Evolutionary conservation across 306 rosid species (phyloP), one percentile per base, ranked within the genome.

Genomic region (Casuarina cunninghamiana): DNA sequence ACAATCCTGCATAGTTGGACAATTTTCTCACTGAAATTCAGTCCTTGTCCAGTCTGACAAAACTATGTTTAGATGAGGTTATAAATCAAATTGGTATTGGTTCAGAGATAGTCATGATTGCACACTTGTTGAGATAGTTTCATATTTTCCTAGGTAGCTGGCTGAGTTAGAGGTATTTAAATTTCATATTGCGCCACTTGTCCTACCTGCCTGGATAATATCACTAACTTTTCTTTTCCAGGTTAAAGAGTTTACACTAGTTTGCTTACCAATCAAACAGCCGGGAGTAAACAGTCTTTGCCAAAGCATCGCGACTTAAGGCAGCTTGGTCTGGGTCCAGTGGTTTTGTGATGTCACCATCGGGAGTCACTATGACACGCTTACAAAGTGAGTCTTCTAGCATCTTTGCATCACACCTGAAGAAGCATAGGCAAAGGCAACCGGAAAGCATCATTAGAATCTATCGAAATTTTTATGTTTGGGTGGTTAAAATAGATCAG

Each of bases 361-460:
- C 96, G 3, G 97, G 97, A 63, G 97, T 92, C 76, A 92, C 97
- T 75, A 92, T 92, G 84, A 92, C 96, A 21, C 96, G 93, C 89
- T 92, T 79, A 83, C 96, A 90, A 62, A 92, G 97, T 35, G 97
- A 90, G 84, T 86, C 91, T 85, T 92, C 91, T 48, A 92, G 78
- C 65, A 91, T 50, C 81, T 83, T 92, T 61, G 78, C 91, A 58
- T 92, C 85, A 77, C 89, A 89, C 92, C 97, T 92, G 87, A 83
- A 79, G 21, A 75, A 41, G 71, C 39, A 82, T 81, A 58, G 58
- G 80, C 45, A 71, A 74, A 75, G 42, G 74, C 69, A 55, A 35
- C 58, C 74, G 44, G 61, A 61, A 50, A 49, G 21, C 67, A 65
- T 50, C 70, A 62, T 57, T 65, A 46, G 45, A 66, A 79, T 51